Percentiles rank a stretch among this genome's conserved stretches.
Conservation (phyloP, 2,329 filamentous ascomycete genomes). For the Calonectria pseudoturangicola region DNA sequence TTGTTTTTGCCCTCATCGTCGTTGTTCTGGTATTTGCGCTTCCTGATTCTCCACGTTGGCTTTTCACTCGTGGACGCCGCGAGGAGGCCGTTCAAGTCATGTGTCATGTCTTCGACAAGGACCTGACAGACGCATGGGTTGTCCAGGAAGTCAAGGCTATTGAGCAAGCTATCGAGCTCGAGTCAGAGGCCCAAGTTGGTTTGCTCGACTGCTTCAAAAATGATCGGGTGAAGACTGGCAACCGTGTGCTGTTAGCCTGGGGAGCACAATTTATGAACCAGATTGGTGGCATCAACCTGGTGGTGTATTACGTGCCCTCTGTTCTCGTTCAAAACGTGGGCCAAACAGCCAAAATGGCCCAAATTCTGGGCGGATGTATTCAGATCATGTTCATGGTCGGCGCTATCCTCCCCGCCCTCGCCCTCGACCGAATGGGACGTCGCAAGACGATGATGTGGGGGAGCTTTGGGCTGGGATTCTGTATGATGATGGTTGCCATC, state of each 20-base stretch:
- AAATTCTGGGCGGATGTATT: conserved; percentile 61
- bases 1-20: conserved; percentile 59
- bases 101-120: conserved; percentile 63
- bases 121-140: conserved; percentile 57
- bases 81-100: conserved; percentile 61
- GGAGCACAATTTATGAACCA: conserved; percentile 61
- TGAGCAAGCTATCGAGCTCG: conserved; percentile 63
- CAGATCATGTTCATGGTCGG: conserved; percentile 63
- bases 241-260: conserved; percentile 46
- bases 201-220: conserved; percentile 43
- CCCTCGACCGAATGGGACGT: conserved; percentile 62
- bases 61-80: conserved; percentile 60
- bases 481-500: conserved; percentile 50
- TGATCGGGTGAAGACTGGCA: conserved; percentile 44
- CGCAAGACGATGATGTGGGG: conserved; percentile 67
- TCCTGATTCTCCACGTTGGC: conserved; percentile 64
- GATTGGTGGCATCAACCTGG: conserved; percentile 67
- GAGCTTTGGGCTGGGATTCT: conserved; percentile 52
- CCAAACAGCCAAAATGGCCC: conserved; percentile 53
- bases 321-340: conserved; percentile 59
- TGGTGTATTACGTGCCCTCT: conserved; percentile 61
- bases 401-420: conserved; percentile 58
- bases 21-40: conserved; percentile 60
- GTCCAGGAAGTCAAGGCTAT: conserved; percentile 62
- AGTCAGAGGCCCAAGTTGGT: conserved; percentile 49